phyloP scores from a whole-genome alignment of 2,329 filamentous ascomycete species.

The Neonectria hederae region DNA sequence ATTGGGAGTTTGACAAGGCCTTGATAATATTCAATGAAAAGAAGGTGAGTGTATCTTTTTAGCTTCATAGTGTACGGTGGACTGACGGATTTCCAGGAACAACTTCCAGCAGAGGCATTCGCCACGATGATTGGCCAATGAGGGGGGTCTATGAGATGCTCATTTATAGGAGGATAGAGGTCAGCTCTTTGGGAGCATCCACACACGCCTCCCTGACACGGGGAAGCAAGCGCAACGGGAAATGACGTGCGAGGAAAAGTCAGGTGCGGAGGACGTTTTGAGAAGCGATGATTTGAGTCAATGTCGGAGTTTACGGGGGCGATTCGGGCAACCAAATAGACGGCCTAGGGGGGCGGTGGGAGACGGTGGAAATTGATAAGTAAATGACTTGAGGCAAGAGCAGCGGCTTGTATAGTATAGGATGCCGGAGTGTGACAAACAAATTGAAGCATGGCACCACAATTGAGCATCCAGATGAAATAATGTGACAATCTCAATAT shows the following conservation, averaged over 20 bases:
- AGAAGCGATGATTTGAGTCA: constrained; percentile 32
- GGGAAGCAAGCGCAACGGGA: background rate
- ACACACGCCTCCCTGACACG: background rate
- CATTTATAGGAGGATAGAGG: background rate
- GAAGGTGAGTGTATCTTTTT: constrained; percentile 63
- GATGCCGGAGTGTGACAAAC: constrained; percentile 25
- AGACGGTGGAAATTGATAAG: constrained; percentile 15
- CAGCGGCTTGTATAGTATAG: constrained; percentile 31
- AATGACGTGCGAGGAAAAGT: constrained; percentile 8
- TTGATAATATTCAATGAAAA: constrained; percentile 78
- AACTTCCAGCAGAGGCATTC: constrained; percentile 62
- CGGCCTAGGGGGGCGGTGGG: constrained; percentile 10
- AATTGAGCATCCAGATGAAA: constrained; percentile 2
- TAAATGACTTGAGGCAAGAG: constrained; percentile 3
- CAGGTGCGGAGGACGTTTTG: constrained; percentile 17
- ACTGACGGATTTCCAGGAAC: constrained; percentile 46
- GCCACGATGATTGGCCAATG: constrained; percentile 27
- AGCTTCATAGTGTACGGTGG: background rate
- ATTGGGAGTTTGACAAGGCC: constrained; percentile 83
- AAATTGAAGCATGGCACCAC: constrained; percentile 27
- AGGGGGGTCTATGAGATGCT: background rate
- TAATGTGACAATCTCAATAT: background rate
- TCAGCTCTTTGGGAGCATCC: background rate
- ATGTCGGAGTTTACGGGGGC: constrained; percentile 37
- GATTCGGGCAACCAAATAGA: constrained; percentile 28